A percentile compares a stretch with the other conserved stretches of the same genome.
Evolutionary conservation across 441 rosid genomes (phyloP).

Genomic region (Gossypium schwendimanii): DNA sequence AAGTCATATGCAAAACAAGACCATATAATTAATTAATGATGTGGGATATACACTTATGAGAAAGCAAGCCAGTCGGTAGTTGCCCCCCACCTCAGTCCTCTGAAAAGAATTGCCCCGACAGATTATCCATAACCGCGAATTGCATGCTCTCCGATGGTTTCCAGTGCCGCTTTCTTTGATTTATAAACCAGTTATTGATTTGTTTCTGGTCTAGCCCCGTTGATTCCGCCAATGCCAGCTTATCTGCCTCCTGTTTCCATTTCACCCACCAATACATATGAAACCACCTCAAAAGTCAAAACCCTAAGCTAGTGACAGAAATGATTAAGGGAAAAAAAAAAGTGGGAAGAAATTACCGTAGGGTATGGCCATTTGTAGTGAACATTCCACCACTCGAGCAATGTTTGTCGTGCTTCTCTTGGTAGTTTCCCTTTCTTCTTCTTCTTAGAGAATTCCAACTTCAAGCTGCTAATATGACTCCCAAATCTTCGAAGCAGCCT

Average conservation of each 20-base stretch:
- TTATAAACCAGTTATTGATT: slow-evolving; percentile 94
- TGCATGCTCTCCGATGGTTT: slow-evolving; percentile 83
- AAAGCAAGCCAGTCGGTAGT: slow-evolving; percentile 1
- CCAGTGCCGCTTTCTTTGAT: slow-evolving; percentile 95
- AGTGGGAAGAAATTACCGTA: slow-evolving; percentile 32
- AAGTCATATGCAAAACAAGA: not conserved
- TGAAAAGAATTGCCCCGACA: slow-evolving; percentile 48
- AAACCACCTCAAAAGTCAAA: no score
- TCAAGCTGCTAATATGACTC: slow-evolving; percentile 48
- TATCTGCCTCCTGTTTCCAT: slow-evolving; percentile 64
- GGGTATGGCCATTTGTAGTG: slow-evolving; percentile 75
- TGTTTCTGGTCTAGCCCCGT: slow-evolving; percentile 92
- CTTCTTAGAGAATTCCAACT: slow-evolving; percentile 61
- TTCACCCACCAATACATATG: not conserved
- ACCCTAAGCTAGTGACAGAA: not conserved
- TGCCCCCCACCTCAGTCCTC: slow-evolving; percentile 39
- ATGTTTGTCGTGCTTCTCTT: slow-evolving; percentile 51
- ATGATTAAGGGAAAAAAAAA: not conserved
- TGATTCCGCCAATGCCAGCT: slow-evolving; percentile 62
- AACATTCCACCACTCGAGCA: slow-evolving; percentile 56
- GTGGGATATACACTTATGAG: slow-evolving; percentile 5
- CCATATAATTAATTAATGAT: not conserved
- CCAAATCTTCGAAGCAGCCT: slow-evolving; percentile 69
- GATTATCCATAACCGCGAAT: slow-evolving; percentile 42
- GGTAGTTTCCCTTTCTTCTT: slow-evolving; percentile 73